Evolutionary conservation across 441 rosid genomes (phyloP).

Genomic region (Populus trichocarpa): DNA sequence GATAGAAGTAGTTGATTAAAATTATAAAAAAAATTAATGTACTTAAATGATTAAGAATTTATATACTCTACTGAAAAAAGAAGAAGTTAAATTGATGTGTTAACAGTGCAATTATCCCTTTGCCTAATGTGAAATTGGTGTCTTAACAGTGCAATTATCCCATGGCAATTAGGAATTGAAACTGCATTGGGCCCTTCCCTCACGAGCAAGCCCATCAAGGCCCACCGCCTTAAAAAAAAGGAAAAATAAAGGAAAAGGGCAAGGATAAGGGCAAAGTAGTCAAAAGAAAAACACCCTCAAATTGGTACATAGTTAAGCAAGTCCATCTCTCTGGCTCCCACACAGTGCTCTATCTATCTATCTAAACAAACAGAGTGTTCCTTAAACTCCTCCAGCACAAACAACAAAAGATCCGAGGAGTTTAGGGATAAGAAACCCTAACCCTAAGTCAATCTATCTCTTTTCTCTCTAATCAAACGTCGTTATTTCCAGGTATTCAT

Average conservation of each 20-base stretch:
- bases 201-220: not conserved
- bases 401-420: conserved; percentile 1
- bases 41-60: not conserved
- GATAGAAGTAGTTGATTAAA: not conserved
- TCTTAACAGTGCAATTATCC: too few species aligned
- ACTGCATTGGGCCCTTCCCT: not conserved
- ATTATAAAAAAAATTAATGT: not conserved
- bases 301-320: not conserved
- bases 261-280: not conserved
- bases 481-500: not conserved
- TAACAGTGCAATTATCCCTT: too few species aligned
- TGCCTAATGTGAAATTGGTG: not conserved
- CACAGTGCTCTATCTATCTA: not conserved
- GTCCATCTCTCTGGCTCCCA: not conserved
- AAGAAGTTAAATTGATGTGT: too few species aligned
- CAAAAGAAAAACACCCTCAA: not conserved
- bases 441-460: not conserved
- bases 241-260: too few species aligned
- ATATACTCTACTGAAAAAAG: too few species aligned
- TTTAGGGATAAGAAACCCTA: not conserved
- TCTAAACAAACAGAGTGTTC: not conserved
- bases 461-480: not conserved
- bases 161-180: not conserved
- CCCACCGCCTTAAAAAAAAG: not conserved
- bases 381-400: not conserved